Conservation (phyloP, 345 rosid species). For the Rubroshorea leprosula region DNA sequence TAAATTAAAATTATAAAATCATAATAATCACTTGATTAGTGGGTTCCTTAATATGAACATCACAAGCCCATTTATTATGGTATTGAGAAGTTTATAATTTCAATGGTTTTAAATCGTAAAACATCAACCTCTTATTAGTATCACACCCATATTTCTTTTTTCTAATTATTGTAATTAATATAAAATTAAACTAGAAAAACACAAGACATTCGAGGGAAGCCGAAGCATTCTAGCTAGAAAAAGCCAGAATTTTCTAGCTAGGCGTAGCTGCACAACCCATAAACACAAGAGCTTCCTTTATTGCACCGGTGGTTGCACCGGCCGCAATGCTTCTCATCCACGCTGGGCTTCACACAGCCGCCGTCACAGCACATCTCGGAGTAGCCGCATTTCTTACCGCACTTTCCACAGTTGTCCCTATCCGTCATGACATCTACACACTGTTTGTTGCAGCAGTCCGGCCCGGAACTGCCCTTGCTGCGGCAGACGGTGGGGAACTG, state of each 20-base stretch:
- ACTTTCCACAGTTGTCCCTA: conserved; percentile 24
- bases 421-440: conserved; percentile 23
- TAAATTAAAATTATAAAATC: no score
- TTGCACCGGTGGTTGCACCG: conserved; percentile 27
- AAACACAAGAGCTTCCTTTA: conserved; percentile 23
- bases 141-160: no score
- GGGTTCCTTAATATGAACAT: no score
- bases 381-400: conserved; percentile 31
- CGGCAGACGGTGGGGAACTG: conserved; percentile 19
- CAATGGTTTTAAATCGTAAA: no score
- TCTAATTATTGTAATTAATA: no score
- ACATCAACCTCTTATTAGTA: no score
- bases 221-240: background rate
- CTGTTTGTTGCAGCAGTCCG: conserved; percentile 20
- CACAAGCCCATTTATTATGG: no score
- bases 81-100: no score
- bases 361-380: conserved; percentile 22
- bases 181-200: no score
- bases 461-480: conserved; percentile 17
- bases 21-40: no score
- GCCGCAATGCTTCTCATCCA: conserved; percentile 23
- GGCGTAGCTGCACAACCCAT: conserved; percentile 35
- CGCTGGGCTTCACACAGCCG: conserved; percentile 19
- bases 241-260: background rate
- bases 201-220: background rate